Evolutionary conservation across 768 basidiomycete species (phyloP), one percentile per base, ranked within the genome.

Genomic region (Boletus edulis): DNA sequence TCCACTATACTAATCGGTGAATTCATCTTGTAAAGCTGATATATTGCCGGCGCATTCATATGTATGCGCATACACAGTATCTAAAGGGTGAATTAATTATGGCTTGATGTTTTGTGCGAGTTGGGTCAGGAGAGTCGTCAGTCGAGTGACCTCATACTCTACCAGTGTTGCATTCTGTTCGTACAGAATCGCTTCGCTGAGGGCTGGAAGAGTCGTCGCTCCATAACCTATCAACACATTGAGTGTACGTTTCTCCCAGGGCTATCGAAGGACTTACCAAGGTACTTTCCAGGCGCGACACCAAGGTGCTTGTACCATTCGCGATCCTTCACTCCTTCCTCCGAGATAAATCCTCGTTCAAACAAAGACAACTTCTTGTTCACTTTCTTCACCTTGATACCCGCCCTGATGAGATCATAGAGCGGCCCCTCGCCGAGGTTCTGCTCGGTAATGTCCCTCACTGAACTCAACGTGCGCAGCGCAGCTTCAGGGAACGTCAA

Each of bases 281-380:
- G 82, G 84, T 87, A 87, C 69, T 90, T 86, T 38, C 92, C 93
- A 31, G 94, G 93, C 3, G 93, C 91, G 41, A 93, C 89, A 46
- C 81, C 92, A 15, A 93, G 78, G 71, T 94, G 87, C 63, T 76
- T 83, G 67, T 89, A 96, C 93, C 93, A 95, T 67, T 91, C 87
- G 32, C 89, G 78, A 51, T 86, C 84, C 60, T 84, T 84, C 58
- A 94, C 84, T 0, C 93, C 94, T 15, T 75, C 83, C 62, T 86
- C 75, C 7, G 83, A 84, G 56, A 94, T 87, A 68, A 96, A 91
- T 1, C 91, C 91, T 46, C 80, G 81, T 67, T 93, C 91, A 60
- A 92, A 91, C 8, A 74, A 71, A 12, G 76, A 71, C n/a, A 92
- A 73, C 67, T 86, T 89, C 72, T 79, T 72, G 70, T 91, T 91